Conservation (phyloP, 805 yeast species). For the Nakazawaea ernobii region DNA sequence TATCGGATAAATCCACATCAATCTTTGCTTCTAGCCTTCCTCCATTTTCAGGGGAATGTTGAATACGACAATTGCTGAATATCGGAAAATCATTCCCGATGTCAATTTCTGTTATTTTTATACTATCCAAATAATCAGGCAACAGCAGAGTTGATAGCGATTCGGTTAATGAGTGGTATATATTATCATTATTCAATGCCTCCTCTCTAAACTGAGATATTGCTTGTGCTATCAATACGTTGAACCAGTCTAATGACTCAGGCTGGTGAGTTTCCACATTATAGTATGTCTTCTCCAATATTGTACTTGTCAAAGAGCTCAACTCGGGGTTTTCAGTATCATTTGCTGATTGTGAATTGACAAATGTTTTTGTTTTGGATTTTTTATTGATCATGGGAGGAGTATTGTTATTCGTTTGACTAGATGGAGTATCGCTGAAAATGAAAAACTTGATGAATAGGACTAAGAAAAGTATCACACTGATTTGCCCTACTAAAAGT, state of each 20-base stretch:
- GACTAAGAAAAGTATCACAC: conserved; percentile 57
- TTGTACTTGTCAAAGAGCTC: conserved; percentile 26
- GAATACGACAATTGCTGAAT: conserved; percentile 85
- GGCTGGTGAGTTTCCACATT: conserved; percentile 83
- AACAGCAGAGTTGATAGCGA: conserved; percentile 56
- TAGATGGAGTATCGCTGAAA: conserved; percentile 53
- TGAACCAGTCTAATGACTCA: conserved; percentile 96
- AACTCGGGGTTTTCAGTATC: conserved; percentile 29
- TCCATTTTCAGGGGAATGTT: conserved; percentile 47
- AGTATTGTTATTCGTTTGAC: neutral
- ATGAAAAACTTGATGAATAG: conserved; percentile 72
- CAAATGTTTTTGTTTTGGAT: conserved; percentile 18
- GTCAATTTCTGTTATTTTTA: conserved; percentile 79
- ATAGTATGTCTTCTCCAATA: conserved; percentile 87
- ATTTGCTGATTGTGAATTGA: conserved; percentile 15
- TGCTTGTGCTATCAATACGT: conserved; percentile 87
- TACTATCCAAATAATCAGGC: conserved; percentile 77
- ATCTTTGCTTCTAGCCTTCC: conserved; percentile 75
- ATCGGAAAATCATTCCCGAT: conserved; percentile 95
- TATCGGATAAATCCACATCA: conserved; percentile 85
- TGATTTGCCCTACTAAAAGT: conserved; percentile 63
- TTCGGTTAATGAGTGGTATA: conserved; percentile 70
- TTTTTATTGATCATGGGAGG: conserved; percentile 29
- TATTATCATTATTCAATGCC: conserved; percentile 78
- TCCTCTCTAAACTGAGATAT: conserved; percentile 85